Evolutionary conservation across 2,329 filamentous ascomycete genomes (phyloP), one percentile per base, ranked within the genome.

Genomic region (Bipolaris zeicola): DNA sequence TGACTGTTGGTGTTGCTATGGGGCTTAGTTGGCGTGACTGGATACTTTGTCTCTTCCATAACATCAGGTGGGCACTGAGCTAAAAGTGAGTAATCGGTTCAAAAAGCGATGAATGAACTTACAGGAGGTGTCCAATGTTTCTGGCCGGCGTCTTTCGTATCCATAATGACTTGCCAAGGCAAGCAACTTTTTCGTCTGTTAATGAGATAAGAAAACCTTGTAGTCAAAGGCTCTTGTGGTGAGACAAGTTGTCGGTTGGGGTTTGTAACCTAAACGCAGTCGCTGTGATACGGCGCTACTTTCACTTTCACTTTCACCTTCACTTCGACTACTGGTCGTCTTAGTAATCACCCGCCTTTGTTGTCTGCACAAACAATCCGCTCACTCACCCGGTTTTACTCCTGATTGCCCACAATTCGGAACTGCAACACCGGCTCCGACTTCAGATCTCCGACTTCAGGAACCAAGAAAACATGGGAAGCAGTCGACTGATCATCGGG

Each of bases 401-500:
- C 10, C 1, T 13, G 28, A 31, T 31, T 11, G 10, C 2, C 2
- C 28, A 31, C 3, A 31, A 1, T 3, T 31, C 28, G 11, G 11
- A 36, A 7, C 31, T 26, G 1, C 26, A 33, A 22, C 37, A 38
- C 8, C 16, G 11, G 2, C 18, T 26, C 2, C 6, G 20, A 22
- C 37, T 28, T 8, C 36, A 10, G 3, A 26, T n/a, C 10, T 20
- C 5, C 24, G 7, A 10, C 14, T 39, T 1, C 13, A 5, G 6
- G 4, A 8, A 20, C 5, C 11, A 11, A 31, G n/a, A 20, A 7
- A 48, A 26, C 13, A 58, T 58, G 51, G 1, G 13, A 1, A 11
- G 24, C n/a, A 60, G 51, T 39, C 39, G 51, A 2, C n/a, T 60
- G 5, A 8, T 64, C 5, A 18, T 57, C 10, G 64, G 64, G n/a